Base-by-base conservation (phyloP, 495 filamentous ascomycete species). In the Podospora appendiculata region DNA sequence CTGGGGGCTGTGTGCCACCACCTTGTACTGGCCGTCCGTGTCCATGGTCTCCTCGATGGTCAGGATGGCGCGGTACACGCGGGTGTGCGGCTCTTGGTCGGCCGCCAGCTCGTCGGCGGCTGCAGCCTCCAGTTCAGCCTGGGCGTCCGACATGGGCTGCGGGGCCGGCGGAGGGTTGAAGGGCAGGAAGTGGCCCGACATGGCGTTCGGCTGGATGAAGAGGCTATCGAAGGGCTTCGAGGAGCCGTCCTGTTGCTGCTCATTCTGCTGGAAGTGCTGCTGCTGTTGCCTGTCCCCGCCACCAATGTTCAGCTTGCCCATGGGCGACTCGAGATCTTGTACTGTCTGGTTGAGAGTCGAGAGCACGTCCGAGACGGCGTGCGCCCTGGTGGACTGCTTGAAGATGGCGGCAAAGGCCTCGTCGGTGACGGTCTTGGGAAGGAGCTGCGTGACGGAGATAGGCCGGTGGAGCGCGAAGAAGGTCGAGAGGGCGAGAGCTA, bases 381-480 rank as follows among this genome's bases (percentile, higher is more conserved):
- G 70, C 8, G 69, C 56, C 46, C 79, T 78, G 16, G 75, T 72
- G 25, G 25, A 25, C 25, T 25, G 25, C 32, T 81, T 74, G 65
- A 97, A 95, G 58, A 96, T 89, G 38, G 83, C 74, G 51, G 87
- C 83, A 63, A 96, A 96, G 38, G 83, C 77, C 65, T 85, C 83
- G 46, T 81, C 69, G 41, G 81, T 85, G 40, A 88, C 78, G 11
- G 80, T 71, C 39, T 83, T 81, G 41, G 92, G 92, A 45, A 94
- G 79, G 47, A 83, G 80, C 55, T 83, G 79, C 32, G 87, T 91
- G 59, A 96, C 79, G 50, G 89, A 94, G 58, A 98, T 91, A 5
- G 93, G 93, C 48, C 93, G 82, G 74, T 98, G 90, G 55, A 92
- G 86, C 52, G 93, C 93, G 72, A 96, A 98, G 77, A 98, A 97